Base-by-base conservation (phyloP, 2,329 filamentous ascomycete species). In the Leptographium radiaticola region DNA sequence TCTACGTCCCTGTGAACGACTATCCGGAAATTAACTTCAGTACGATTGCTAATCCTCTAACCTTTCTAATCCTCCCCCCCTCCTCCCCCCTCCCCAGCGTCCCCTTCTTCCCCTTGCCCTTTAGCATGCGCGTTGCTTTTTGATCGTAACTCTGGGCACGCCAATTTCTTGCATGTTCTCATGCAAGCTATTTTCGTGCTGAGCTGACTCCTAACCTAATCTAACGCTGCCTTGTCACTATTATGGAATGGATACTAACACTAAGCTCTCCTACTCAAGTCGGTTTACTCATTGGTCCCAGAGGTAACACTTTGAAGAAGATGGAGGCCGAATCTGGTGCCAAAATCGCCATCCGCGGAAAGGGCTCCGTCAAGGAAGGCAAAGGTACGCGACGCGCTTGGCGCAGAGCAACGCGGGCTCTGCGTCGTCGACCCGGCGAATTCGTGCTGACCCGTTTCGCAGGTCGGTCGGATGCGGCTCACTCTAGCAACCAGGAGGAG, bases 11-110 rank as follows among this genome's bases (percentile, higher is more conserved):
- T 70, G 93, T 98, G 76, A 98, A 98, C 82, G 93, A 98, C 74
- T 98, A 98, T 72, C 93, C 93, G 79, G 93, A 98, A 74, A 97
- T 98, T 84, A 98, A 98, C 86, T 98, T 98, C 89, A 98, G 93
- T 98, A 96, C 91, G 91, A 91, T 93, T 90, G 85, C 90, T 95
- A 95, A 95, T 89, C 89, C 89, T 89, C 83, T 84, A 85, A 87
- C 83, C 76, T 71, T 78, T 80, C 83, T 86, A 84, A 86, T 74
- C 71, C 75, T 73, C 62, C 67, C 65, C 61, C 25, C 49, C 43
- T 44, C 30, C 34, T 13, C 39, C 45, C 38, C 51, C 15, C 38
- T 25, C 25, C 25, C 25, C 25, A 25, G 25, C 25, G 25, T 25
- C 44, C 38, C 48, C 49, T 31, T 38, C n/a, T 33, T 9, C 50